A percentile compares a stretch with the other conserved stretches of the same genome.
These are phyloP conservation scores for Angomonas deanei DNA, from an alignment of 208 protist species.

Conservation along the genomic window DNA sequence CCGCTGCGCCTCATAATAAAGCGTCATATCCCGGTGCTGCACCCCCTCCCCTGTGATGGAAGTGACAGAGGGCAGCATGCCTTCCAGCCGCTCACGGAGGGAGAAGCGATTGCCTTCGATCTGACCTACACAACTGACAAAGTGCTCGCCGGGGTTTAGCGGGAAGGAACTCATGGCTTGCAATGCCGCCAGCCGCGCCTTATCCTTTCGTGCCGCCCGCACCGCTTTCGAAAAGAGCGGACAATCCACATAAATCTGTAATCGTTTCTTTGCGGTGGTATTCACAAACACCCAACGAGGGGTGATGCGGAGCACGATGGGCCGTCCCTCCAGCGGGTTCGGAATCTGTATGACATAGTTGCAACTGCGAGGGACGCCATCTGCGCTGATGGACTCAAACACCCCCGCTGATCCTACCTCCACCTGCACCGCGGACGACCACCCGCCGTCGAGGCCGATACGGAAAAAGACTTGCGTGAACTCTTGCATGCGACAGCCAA, in stretches of 20 bases:
- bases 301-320: conserved; percentile 60
- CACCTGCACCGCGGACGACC: conserved; percentile 49
- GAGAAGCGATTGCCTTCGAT: conserved; percentile 46
- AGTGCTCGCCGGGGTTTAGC: conserved; percentile 65
- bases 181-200: conserved; percentile 19
- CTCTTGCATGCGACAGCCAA: conserved; percentile 50
- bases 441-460: conserved; percentile 64
- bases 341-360: conserved; percentile 76
- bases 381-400: conserved; percentile 30
- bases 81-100: conserved; percentile 57
- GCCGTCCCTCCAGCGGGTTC: conserved; percentile 53
- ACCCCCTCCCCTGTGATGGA: conserved; percentile 24
- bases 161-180: conserved; percentile 32
- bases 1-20: conserved; percentile 55
- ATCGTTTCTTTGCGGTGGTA: conserved; percentile 38
- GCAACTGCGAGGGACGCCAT: conserved; percentile 62
- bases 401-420: conserved; percentile 64
- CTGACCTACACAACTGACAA: conserved; percentile 75
- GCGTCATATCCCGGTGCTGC: conserved; percentile 32
- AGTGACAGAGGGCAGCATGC: conserved; percentile 36
- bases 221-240: conserved; percentile 21
- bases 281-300: conserved; percentile 78
- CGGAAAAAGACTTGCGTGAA: conserved; percentile 47
- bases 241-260: conserved; percentile 55
- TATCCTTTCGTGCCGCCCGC: conserved; percentile 16